phyloP scores from a whole-genome alignment of 2,329 filamentous ascomycete species.

The Aspergillus novoparasiticus region DNA sequence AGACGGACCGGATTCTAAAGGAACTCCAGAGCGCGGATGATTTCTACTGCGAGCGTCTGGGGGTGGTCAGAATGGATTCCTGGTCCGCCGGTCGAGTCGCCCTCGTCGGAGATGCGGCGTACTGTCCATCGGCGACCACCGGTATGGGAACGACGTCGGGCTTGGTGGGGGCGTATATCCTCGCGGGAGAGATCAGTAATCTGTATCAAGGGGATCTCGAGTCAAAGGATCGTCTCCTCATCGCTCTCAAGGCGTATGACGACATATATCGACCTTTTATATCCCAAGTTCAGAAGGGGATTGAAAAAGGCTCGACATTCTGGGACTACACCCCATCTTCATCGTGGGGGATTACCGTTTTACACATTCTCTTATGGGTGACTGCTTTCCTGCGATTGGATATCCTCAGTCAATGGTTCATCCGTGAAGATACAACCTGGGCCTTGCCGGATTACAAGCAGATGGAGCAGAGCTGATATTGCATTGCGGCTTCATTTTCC shows the following conservation, averaged over 20 bases:
- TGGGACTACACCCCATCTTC: not conserved
- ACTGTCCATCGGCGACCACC: constrained; percentile 33
- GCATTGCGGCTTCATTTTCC: not conserved
- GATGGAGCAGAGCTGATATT: not conserved
- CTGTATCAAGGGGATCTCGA: constrained; percentile 7
- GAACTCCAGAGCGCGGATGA: constrained; percentile 45
- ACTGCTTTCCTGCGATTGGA: not conserved
- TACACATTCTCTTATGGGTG: not conserved
- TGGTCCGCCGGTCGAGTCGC: constrained; percentile 51
- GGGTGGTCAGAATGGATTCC: constrained; percentile 47
- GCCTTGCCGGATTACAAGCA: not conserved
- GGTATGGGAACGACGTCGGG: constrained; percentile 39
- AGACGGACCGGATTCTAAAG: constrained; percentile 47
- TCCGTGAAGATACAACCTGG: not conserved
- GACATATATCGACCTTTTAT: constrained; percentile 49
- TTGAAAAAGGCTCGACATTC: not conserved
- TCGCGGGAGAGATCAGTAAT: constrained; percentile 53
- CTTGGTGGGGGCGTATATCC: constrained; percentile 52
- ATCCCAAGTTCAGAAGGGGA: constrained; percentile 38
- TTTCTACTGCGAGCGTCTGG: constrained; percentile 52
- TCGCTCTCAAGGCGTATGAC: constrained; percentile 43
- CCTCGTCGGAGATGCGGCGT: constrained; percentile 45
- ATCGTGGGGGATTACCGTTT: not conserved
- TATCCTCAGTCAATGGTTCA: not conserved
- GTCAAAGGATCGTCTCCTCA: constrained; percentile 29